Conservation (phyloP, 208 protist genomes). For the Trypanosoma cruzi region DNA sequence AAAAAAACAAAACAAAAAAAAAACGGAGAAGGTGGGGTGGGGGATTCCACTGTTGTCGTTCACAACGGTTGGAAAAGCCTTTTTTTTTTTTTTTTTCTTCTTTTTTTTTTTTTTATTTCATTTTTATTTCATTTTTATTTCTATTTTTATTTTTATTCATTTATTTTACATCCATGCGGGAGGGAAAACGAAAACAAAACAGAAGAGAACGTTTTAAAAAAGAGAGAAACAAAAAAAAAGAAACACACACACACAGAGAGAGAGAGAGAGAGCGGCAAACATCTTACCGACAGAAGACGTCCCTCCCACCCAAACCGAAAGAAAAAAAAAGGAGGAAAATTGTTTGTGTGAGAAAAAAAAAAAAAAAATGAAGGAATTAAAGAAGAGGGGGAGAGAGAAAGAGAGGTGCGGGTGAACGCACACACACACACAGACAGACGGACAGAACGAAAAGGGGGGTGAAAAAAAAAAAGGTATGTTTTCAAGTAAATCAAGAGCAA, state of each 20-base stretch:
- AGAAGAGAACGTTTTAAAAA: no score
- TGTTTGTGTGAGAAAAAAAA: conserved; percentile 9
- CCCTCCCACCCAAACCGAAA: conserved; percentile 25
- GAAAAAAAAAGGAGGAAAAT: conserved; percentile 13
- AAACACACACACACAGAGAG: no score
- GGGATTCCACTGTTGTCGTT: conserved; percentile 3
- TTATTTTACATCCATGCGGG: no score
- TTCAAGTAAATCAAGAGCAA: no score
- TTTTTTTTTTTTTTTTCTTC: neutral
- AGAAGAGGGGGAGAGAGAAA: neutral
- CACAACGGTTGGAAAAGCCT: neutral
- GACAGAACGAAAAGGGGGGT: no score
- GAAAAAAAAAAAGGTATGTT: no score
- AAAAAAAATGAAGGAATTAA: neutral
- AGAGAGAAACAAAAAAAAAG: no score
- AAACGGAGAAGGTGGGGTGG: no score
- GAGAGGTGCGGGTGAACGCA: neutral
- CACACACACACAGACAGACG: no score
- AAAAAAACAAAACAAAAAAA: no score
- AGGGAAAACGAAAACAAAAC: neutral
- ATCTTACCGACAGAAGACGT: no score
- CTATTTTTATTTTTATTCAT: conserved; percentile 7
- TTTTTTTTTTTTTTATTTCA: neutral
- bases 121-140: neutral
- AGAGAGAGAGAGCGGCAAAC: no score